Percentiles rank a stretch among this genome's conserved stretches.
phyloP scores from a whole-genome alignment of 2,329 filamentous ascomycete genomes.

The Herpotrichia juniperi region DNA sequence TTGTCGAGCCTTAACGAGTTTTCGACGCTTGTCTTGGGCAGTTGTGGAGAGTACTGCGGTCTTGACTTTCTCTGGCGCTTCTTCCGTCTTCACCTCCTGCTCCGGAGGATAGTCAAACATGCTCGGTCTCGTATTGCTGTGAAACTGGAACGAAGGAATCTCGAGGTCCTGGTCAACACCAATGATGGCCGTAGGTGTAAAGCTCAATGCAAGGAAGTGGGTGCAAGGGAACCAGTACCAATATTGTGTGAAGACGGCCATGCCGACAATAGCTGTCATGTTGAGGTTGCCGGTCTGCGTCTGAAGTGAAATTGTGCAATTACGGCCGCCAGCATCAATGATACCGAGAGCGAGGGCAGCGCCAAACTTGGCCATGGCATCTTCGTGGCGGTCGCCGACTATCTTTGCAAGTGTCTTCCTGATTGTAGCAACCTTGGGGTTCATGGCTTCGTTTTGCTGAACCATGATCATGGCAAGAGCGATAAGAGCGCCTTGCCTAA shows the following conservation, averaged over 20 bases:
- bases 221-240: slow-evolving; percentile 99
- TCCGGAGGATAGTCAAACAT: slow-evolving; percentile 98
- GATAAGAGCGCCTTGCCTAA: slow-evolving; percentile 94
- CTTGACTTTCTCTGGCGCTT: slow-evolving; percentile 90
- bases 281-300: slow-evolving; percentile 98
- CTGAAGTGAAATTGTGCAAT: slow-evolving; percentile 97
- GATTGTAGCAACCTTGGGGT: slow-evolving; percentile 90
- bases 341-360: slow-evolving; percentile 93
- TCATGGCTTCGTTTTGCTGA: slow-evolving; percentile 99
- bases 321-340: slow-evolving; percentile 95
- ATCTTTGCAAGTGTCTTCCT: slow-evolving; percentile 95
- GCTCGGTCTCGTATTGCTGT: slow-evolving; percentile 92
- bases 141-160: slow-evolving; percentile 92
- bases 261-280: slow-evolving; percentile 97
- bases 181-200: slow-evolving; percentile 96
- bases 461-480: slow-evolving; percentile 97
- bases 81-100: slow-evolving; percentile 92
- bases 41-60: slow-evolving; percentile 96
- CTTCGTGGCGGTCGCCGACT: slow-evolving; percentile 91
- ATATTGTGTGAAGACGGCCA: slow-evolving; percentile 98
- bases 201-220: slow-evolving; percentile 94
- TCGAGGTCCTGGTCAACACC: slow-evolving; percentile 93
- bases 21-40: slow-evolving; percentile 92
- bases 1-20: slow-evolving; percentile 91
- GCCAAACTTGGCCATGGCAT: slow-evolving; percentile 99